These are phyloP conservation scores for Houttuynia cordata DNA, from an alignment of 164 flowering plant species.

Conservation along the genomic window DNA sequence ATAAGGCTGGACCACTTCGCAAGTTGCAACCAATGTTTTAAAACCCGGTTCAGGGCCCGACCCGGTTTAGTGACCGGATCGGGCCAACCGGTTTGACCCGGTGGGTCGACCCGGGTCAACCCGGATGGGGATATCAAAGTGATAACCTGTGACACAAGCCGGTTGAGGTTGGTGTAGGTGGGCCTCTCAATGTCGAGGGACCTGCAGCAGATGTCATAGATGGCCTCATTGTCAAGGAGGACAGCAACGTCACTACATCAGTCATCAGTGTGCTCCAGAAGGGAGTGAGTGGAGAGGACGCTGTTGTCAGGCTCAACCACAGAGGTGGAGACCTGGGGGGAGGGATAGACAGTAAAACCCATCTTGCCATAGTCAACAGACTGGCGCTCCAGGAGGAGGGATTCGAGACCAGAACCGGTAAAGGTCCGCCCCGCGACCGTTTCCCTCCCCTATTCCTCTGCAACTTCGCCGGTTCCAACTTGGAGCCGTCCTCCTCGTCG, in stretches of 20 bases:
- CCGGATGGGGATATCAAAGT: too few species aligned
- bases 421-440: slow-evolving; percentile 24
- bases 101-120: too few species aligned
- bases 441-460: slow-evolving; percentile 56
- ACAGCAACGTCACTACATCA: slow-evolving; percentile 48
- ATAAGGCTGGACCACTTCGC: too few species aligned
- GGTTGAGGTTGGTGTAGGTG: slow-evolving; percentile 50
- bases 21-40: too few species aligned
- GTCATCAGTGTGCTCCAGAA: slow-evolving; percentile 48
- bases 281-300: slow-evolving; percentile 47
- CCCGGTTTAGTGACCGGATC: too few species aligned
- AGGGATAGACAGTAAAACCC: slow-evolving; percentile 47
- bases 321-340: slow-evolving; percentile 49
- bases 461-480: slow-evolving; percentile 22
- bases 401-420: slow-evolving; percentile 49
- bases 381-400: slow-evolving; percentile 42
- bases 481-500: slow-evolving; percentile 5
- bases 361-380: slow-evolving; percentile 49
- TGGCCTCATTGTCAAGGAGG: slow-evolving; percentile 45
- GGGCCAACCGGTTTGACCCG: too few species aligned
- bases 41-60: too few species aligned
- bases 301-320: slow-evolving; percentile 53
- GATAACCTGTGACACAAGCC: slow-evolving; percentile 49
- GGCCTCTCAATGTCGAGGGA: slow-evolving; percentile 52
- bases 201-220: slow-evolving; percentile 43